Conservation (phyloP, 2,329 filamentous ascomycete species). For the Ascochyta lentis region DNA sequence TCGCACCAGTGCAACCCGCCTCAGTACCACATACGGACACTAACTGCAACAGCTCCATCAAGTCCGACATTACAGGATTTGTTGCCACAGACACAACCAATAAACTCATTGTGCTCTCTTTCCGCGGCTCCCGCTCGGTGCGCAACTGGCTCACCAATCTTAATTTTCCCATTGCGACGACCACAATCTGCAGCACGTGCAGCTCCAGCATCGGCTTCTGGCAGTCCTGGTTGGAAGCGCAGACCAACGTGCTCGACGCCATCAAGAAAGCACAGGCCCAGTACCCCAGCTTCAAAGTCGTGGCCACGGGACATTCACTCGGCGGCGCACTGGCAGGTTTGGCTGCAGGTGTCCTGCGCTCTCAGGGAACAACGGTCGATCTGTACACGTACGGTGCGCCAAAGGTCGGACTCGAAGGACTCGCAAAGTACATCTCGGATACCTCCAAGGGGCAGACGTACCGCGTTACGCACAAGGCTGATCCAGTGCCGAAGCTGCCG, state of each 20-base stretch:
- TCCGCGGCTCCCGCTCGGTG: constrained; percentile 65
- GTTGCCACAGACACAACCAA: constrained; percentile 56
- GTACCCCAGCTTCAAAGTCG: constrained; percentile 61
- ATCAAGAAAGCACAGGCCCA: constrained; percentile 54
- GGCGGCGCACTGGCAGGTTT: constrained; percentile 70
- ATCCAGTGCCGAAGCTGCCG: constrained; percentile 73
- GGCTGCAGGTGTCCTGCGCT: constrained; percentile 63
- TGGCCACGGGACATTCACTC: constrained; percentile 72
- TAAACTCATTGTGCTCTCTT: constrained; percentile 63
- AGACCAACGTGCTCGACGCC: constrained; percentile 50
- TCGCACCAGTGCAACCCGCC: constrained; percentile 15
- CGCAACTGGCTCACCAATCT: constrained; percentile 69
- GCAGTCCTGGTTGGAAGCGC: constrained; percentile 64
- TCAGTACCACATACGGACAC: background rate
- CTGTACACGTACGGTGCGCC: constrained; percentile 73
- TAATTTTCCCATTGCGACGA: constrained; percentile 52
- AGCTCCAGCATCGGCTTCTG: constrained; percentile 65
- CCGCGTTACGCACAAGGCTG: constrained; percentile 71
- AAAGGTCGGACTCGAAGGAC: constrained; percentile 65
- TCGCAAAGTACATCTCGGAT: constrained; percentile 61
- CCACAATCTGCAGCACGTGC: constrained; percentile 56
- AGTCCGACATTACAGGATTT: constrained; percentile 56
- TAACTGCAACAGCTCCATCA: constrained; percentile 32
- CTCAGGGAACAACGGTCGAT: constrained; percentile 57
- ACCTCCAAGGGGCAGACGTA: constrained; percentile 62